Percentiles rank a stretch among this genome's conserved stretches.
Conservation (phyloP, 345 rosid genomes). For the Salix suchowensis region DNA sequence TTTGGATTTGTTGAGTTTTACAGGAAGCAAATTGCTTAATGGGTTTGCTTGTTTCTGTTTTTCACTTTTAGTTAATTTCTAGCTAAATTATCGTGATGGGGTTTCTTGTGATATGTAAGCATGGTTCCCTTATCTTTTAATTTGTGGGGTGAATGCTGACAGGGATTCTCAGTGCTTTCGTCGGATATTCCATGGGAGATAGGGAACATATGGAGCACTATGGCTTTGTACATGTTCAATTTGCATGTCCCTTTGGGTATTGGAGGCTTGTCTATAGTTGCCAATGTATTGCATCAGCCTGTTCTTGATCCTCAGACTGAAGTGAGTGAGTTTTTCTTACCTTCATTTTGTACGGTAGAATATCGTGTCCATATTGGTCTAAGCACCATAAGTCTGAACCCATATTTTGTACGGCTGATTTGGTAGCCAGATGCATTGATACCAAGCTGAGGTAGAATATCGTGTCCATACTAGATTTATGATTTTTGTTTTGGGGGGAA, state of each 20-base stretch:
- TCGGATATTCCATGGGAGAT: constrained; percentile 66
- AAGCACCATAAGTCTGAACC: background rate
- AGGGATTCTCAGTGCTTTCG: constrained; percentile 55
- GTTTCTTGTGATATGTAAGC: background rate
- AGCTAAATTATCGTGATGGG: constrained; percentile 6
- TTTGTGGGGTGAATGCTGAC: background rate
- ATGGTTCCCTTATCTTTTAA: background rate
- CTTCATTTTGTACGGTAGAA: background rate
- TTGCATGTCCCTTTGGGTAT: constrained; percentile 77
- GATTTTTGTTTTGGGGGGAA: no score
- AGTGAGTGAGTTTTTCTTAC: constrained; percentile 33
- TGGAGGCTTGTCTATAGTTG: constrained; percentile 71
- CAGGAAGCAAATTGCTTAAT: background rate
- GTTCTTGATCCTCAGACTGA: constrained; percentile 73
- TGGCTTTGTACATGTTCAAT: constrained; percentile 68
- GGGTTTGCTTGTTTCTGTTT: background rate
- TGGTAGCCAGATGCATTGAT: background rate
- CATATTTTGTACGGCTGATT: background rate
- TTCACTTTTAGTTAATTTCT: background rate
- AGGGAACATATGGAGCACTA: constrained; percentile 58
- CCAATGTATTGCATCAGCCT: constrained; percentile 47
- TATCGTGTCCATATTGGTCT: background rate
- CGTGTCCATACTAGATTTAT: background rate
- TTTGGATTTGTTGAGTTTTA: background rate
- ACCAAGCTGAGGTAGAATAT: no score